phyloP scores from a whole-genome alignment of 306 rosid genomes.

The Prunus campanulata region DNA sequence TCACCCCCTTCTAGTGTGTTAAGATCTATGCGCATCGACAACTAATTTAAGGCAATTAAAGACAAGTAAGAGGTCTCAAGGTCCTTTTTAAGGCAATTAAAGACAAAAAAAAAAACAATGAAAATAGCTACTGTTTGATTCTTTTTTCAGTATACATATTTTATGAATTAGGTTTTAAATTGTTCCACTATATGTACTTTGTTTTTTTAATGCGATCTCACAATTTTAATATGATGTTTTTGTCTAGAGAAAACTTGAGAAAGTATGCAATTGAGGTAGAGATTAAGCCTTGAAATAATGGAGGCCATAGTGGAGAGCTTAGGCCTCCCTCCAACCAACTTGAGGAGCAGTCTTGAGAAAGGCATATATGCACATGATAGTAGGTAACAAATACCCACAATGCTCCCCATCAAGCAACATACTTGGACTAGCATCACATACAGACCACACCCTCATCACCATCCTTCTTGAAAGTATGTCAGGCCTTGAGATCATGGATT shows the following conservation, averaged over 20 bases:
- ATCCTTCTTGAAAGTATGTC: constrained; percentile 11
- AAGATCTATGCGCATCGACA: too few relatives aligned
- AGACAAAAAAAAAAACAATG: too few relatives aligned
- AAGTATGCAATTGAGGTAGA: neutral
- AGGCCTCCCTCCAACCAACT: constrained; percentile 10
- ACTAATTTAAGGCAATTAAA: too few relatives aligned
- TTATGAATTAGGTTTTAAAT: too few relatives aligned
- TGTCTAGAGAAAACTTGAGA: neutral
- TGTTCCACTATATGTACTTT: too few relatives aligned
- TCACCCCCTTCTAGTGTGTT: too few relatives aligned
- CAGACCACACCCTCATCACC: constrained; percentile 17
- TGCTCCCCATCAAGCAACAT: constrained; percentile 3
- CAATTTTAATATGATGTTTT: neutral
- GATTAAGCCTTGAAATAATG: neutral
- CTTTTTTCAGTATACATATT: too few relatives aligned
- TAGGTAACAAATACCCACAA: neutral
- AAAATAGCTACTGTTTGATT: too few relatives aligned
- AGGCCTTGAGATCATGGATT: constrained; percentile 17
- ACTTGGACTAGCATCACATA: neutral
- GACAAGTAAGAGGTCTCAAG: too few relatives aligned
- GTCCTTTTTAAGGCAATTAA: too few relatives aligned
- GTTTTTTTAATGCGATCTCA: too few relatives aligned
- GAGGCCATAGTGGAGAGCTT: constrained; percentile 14
- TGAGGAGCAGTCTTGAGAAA: constrained; percentile 3
- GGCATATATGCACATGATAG: constrained; percentile 9